phyloP scores from a whole-genome alignment of 1,139 yeast species.

The Arxiozyma telluris region DNA sequence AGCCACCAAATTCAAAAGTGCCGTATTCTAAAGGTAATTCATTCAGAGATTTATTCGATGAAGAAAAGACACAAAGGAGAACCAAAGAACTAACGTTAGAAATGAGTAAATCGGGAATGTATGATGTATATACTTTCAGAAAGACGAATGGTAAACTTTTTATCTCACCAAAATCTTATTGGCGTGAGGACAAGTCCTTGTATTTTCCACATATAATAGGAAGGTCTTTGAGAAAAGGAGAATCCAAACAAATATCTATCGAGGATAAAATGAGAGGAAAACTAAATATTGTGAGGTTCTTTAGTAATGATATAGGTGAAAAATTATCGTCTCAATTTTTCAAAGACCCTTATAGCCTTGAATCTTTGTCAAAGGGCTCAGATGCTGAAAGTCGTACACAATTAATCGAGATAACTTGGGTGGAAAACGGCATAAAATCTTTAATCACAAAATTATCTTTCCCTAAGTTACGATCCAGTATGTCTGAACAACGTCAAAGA shows the following conservation, averaged over 20 bases:
- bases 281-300: slow-evolving; percentile 26
- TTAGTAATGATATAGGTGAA: slow-evolving; percentile 58
- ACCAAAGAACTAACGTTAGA: slow-evolving; percentile 64
- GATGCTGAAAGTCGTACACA: slow-evolving; percentile 7
- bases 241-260: slow-evolving; percentile 32
- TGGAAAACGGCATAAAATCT: slow-evolving; percentile 64
- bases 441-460: slow-evolving; percentile 49
- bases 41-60: slow-evolving; percentile 39
- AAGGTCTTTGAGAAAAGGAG: slow-evolving; percentile 39
- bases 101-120: slow-evolving; percentile 77
- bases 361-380: neutral
- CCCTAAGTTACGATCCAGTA: slow-evolving; percentile 35
- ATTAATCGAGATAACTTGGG: slow-evolving; percentile 55
- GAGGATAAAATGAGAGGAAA: slow-evolving; percentile 31
- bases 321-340: slow-evolving; percentile 57
- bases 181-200: slow-evolving; percentile 63
- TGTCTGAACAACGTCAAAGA: slow-evolving; percentile 39
- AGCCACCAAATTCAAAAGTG: slow-evolving; percentile 30
- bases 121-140: slow-evolving; percentile 69
- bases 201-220: slow-evolving; percentile 82
- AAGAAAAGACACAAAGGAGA: slow-evolving; percentile 43
- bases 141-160: slow-evolving; percentile 81
- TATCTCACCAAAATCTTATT: slow-evolving; percentile 67
- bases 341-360: slow-evolving; percentile 31
- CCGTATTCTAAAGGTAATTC: slow-evolving; percentile 25